phyloP scores from a whole-genome alignment of 441 rosid genomes.

The Populus hybrid region DNA sequence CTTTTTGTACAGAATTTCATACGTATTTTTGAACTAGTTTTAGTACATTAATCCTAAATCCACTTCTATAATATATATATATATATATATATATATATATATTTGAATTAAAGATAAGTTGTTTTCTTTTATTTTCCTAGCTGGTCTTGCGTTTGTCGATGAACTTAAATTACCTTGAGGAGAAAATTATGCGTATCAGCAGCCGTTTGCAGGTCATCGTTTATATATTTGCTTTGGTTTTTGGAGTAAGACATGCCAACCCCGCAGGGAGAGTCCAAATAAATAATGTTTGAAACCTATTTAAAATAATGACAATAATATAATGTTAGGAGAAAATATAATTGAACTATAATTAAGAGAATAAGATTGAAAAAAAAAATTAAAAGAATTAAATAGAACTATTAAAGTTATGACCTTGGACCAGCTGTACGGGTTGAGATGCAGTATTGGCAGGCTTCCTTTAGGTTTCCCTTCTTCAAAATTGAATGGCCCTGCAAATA shows the following conservation, averaged over 20 bases:
- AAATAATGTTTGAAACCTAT: slow-evolving; percentile 57
- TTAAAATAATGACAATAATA: neutral
- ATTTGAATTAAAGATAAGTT: neutral
- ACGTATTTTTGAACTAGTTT: neutral
- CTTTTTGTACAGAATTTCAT: no score
- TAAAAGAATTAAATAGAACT: neutral
- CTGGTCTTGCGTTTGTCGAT: neutral
- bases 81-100: no score
- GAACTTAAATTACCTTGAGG: slow-evolving; percentile 35
- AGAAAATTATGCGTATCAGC: slow-evolving; percentile 47
- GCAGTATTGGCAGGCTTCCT: slow-evolving; percentile 43
- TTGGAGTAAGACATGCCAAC: slow-evolving; percentile 52
- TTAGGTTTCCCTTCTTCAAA: slow-evolving; percentile 30
- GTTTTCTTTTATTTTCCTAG: neutral
- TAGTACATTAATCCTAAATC: neutral
- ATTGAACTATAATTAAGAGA: neutral
- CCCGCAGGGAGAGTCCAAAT: slow-evolving; percentile 62
- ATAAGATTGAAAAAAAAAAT: neutral
- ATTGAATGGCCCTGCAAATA: slow-evolving; percentile 53
- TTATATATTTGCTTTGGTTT: slow-evolving; percentile 27
- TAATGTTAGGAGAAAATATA: neutral
- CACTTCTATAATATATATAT: neutral
- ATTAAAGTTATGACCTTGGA: slow-evolving; percentile 42
- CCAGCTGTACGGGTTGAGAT: slow-evolving; percentile 61
- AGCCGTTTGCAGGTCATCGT: slow-evolving; percentile 48